These are phyloP conservation scores for Pleurotus djamor DNA, from an alignment of 768 basidiomycete species.

Conservation along the genomic window DNA sequence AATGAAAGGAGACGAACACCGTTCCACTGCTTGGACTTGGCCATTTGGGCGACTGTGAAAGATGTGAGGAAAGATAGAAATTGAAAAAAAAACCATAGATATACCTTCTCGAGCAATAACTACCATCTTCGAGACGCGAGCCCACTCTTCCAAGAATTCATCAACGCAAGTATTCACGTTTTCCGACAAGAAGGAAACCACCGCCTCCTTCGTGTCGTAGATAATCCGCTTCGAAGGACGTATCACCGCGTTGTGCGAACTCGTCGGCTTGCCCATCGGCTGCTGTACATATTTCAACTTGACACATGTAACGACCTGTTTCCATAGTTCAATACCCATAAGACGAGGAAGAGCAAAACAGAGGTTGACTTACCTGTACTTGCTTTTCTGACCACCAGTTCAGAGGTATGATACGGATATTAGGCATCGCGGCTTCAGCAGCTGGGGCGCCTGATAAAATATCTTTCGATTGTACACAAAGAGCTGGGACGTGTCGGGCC, in stretches of 20 bases:
- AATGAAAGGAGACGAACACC: slow-evolving; percentile 86
- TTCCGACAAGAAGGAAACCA: slow-evolving; percentile 87
- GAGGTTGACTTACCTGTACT: slow-evolving; percentile 41
- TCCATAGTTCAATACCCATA: background rate
- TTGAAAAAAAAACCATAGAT: background rate
- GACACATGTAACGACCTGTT: slow-evolving; percentile 82
- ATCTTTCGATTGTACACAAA: slow-evolving; percentile 80
- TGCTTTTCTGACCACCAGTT: slow-evolving; percentile 90
- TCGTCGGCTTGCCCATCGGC: slow-evolving; percentile 67
- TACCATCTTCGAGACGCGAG: slow-evolving; percentile 89
- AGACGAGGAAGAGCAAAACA: background rate
- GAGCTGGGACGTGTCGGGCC: slow-evolving; percentile 74
- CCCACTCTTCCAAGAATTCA: slow-evolving; percentile 92
- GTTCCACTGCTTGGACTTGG: slow-evolving; percentile 65
- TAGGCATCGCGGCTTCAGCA: slow-evolving; percentile 90
- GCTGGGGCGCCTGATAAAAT: slow-evolving; percentile 83
- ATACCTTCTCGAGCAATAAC: slow-evolving; percentile 88
- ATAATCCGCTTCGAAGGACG: slow-evolving; percentile 87
- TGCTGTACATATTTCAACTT: slow-evolving; percentile 90
- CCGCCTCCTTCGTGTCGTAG: slow-evolving; percentile 84
- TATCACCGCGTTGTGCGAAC: slow-evolving; percentile 59
- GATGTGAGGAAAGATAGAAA: background rate
- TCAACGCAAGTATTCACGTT: slow-evolving; percentile 87
- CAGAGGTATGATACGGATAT: slow-evolving; percentile 83
- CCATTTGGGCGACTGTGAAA: slow-evolving; percentile 75